Conservation (phyloP, 2,329 filamentous ascomycete species). For the Pseudogymnoascus sp. region DNA sequence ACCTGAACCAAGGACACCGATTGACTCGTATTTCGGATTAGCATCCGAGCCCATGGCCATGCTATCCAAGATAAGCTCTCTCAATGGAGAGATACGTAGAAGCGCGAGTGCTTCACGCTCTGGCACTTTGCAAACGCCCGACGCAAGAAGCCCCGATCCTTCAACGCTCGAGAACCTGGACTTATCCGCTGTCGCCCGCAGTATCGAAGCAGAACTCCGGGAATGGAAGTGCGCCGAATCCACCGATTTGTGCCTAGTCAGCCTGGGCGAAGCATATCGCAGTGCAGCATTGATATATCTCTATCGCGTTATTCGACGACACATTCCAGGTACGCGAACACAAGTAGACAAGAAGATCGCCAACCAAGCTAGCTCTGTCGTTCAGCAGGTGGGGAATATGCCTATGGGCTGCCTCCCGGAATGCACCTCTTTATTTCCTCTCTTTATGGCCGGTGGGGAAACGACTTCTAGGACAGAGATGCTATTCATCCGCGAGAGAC, state of each 20-base stretch:
- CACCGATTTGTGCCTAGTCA: constrained; percentile 2
- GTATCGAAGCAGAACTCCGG: constrained; percentile 5
- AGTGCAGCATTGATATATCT: constrained; percentile 12
- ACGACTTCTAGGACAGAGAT: constrained; percentile 6
- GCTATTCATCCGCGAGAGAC: constrained; percentile 1
- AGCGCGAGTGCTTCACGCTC: background rate
- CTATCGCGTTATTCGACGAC: constrained; percentile 3
- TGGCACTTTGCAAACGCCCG: background rate
- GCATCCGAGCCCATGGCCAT: constrained; percentile 17
- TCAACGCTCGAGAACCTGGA: background rate
- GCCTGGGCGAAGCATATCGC: constrained; percentile 11
- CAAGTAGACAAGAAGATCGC: background rate
- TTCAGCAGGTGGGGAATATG: background rate
- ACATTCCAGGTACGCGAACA: background rate
- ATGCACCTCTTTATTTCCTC: constrained; percentile 8
- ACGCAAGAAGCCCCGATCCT: background rate
- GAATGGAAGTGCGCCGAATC: constrained; percentile 9
- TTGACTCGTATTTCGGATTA: constrained; percentile 15
- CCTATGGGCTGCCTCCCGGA: constrained; percentile 6
- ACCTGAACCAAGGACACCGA: constrained; percentile 3
- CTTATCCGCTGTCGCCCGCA: background rate
- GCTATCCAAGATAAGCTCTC: constrained; percentile 31
- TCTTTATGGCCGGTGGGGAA: constrained; percentile 14
- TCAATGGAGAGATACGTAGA: constrained; percentile 9
- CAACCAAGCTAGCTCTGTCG: background rate